These are phyloP conservation scores for Chlamydomonas sp. DNA, from an alignment of 139 green algal genomes.

Conservation along the genomic window DNA sequence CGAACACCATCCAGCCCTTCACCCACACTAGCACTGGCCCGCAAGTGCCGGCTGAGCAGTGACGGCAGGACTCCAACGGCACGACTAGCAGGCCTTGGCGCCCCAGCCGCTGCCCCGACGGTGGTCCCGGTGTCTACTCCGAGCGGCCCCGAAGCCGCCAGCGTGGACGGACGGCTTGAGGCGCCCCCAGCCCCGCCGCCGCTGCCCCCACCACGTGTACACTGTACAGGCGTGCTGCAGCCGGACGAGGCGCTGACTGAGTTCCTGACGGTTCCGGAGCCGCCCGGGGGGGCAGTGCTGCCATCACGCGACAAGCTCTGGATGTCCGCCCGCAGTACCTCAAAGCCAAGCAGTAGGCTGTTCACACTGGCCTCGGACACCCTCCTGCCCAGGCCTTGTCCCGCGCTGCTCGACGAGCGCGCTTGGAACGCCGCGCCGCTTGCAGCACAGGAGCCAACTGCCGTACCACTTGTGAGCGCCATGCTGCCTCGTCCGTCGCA, in stretches of 20 bases:
- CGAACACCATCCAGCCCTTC: too few species aligned
- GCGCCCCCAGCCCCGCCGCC: too few species aligned
- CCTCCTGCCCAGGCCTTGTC: not conserved
- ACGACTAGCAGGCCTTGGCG: not conserved
- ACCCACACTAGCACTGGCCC: too few species aligned
- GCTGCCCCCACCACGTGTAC: too few species aligned
- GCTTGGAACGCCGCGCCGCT: not conserved
- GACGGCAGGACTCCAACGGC: not conserved
- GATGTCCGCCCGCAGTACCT: not conserved
- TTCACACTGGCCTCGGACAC: not conserved
- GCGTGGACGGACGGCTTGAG: too few species aligned
- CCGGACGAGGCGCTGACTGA: not conserved
- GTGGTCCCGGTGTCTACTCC: too few species aligned
- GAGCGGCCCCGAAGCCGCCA: too few species aligned
- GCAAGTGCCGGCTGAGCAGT: slow-evolving; percentile 19
- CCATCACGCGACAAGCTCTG: not conserved
- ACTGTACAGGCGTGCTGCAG: not conserved
- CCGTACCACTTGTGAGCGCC: too few species aligned
- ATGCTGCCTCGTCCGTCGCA: too few species aligned
- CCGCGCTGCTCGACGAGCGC: not conserved
- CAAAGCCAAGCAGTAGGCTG: not conserved
- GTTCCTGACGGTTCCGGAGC: not conserved
- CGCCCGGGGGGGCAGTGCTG: too few species aligned
- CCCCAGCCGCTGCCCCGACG: not conserved
- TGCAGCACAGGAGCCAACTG: too few species aligned